phyloP scores from a whole-genome alignment of 345 rosid species.

The Luvunga scandens region DNA sequence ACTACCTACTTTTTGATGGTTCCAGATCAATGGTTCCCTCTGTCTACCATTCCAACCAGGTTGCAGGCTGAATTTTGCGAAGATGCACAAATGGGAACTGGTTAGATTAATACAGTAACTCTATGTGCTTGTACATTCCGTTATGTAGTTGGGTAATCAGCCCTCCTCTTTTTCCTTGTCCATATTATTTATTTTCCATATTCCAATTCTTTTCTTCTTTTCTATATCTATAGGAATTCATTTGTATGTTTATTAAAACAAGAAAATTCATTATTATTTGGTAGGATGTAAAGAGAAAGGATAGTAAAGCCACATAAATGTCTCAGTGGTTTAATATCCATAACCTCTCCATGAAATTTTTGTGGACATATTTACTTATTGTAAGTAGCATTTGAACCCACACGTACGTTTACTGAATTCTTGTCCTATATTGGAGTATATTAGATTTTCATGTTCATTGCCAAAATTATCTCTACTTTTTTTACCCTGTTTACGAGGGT shows the following conservation, averaged over 20 bases:
- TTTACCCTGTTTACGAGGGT: neutral
- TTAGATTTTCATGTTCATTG: slow-evolving; percentile 15
- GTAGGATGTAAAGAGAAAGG: slow-evolving; percentile 42
- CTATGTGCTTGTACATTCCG: slow-evolving; percentile 35
- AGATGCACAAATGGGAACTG: slow-evolving; percentile 38
- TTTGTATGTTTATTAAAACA: slow-evolving; percentile 26
- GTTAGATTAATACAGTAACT: slow-evolving; percentile 32
- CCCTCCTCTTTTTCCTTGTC: slow-evolving; percentile 13
- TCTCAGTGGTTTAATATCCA: slow-evolving; percentile 45
- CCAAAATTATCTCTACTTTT: neutral
- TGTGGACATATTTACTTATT: slow-evolving; percentile 34
- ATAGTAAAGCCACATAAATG: slow-evolving; percentile 31
- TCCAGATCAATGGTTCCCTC: slow-evolving; percentile 96
- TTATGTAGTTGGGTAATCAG: slow-evolving; percentile 18
- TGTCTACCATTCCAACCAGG: slow-evolving; percentile 40
- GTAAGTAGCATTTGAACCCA: slow-evolving; percentile 25
- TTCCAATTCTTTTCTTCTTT: slow-evolving; percentile 19
- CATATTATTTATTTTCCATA: slow-evolving; percentile 16
- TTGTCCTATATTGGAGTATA: slow-evolving; percentile 15
- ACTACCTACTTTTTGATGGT: slow-evolving; percentile 89
- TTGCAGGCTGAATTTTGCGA: slow-evolving; percentile 62
- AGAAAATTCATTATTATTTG: slow-evolving; percentile 22
- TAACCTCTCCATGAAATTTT: slow-evolving; percentile 35
- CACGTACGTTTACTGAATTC: slow-evolving; percentile 16
- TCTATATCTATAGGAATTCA: slow-evolving; percentile 14